Base-by-base conservation (phyloP, 495 filamentous ascomycete genomes). In the Aspergillus affinis region DNA sequence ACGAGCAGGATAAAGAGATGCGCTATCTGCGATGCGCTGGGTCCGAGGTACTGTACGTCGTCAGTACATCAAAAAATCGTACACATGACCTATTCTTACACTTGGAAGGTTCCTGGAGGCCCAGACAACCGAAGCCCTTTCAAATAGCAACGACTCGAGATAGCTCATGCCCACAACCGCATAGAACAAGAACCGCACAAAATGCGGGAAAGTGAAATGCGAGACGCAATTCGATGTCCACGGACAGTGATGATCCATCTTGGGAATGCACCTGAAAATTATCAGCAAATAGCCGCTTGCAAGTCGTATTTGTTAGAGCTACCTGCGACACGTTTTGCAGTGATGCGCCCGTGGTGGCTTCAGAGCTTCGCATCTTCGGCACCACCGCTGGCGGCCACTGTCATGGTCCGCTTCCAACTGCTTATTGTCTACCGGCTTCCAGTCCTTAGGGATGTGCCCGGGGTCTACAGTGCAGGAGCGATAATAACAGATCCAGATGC, bases 161-260 rank as follows among this genome's bases (percentile, higher is more conserved):
- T 85, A 85, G 4, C 71, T 62, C 76, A 93, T 92, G 5, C 88
- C 80, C 27, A 82, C 61, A 47, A 90, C 87, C 29, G 90, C 81
- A 75, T 89, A 96, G 69, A 90, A 79, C 21, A 97, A 75, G 73
- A 97, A 97, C 53, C 92, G 92, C 17, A 94, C 70, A 72, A 96
- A 97, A 74, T 96, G 88, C 12, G 93, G 92, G 67, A 93, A 89
- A 13, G 93, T 95, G 55, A 87, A 85, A 70, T 96, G 83, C 3
- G 92, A 97, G 48, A 98, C 91, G 75, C 94, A 98, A 71, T 95
- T 97, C 48, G 78, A 75, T 2, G 92, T 97, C 94, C 94, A 98
- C 0, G 94, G 93, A 68, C 94, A 98, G 76, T 98, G 94, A 74
- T 98, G 94, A 78, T 98, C 94, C 95, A 98, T 98, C 70, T 90